Conservation (phyloP, 805 yeast species). For the Kodamaea kaohsiungensis region DNA sequence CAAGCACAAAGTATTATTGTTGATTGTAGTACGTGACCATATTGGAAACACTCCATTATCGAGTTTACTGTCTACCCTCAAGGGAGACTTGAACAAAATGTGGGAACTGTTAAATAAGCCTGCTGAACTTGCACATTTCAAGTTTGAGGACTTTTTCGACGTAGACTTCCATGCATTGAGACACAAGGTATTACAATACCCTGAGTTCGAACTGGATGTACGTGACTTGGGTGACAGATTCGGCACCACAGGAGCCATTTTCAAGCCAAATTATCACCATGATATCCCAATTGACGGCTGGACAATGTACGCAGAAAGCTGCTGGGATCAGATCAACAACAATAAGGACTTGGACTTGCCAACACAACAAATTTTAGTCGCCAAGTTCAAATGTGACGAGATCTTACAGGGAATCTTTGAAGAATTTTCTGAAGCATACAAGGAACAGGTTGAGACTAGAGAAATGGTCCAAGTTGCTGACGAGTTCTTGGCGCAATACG, state of each 20-base stretch:
- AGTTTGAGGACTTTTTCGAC: constrained; percentile 79
- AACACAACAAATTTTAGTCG: constrained; percentile 93
- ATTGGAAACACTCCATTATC: constrained; percentile 82
- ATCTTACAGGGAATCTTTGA: constrained; percentile 49
- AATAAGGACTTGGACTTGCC: constrained; percentile 96
- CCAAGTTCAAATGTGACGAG: constrained; percentile 93
- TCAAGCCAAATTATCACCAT: constrained; percentile 75
- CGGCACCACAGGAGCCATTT: constrained; percentile 43
- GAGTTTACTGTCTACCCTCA: constrained; percentile 67
- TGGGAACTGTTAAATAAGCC: constrained; percentile 85
- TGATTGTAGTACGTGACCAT: constrained; percentile 92
- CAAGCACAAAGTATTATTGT: constrained; percentile 62
- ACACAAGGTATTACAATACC: constrained; percentile 82
- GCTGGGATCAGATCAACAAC: constrained; percentile 92
- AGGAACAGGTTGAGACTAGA: constrained; percentile 9
- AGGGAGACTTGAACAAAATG: constrained; percentile 68
- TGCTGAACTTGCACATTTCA: constrained; percentile 51
- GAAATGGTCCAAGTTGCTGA: constrained; percentile 45
- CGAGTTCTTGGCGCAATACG: constrained; percentile 55
- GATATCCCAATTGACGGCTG: constrained; percentile 93
- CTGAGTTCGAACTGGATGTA: constrained; percentile 64
- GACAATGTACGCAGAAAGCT: constrained; percentile 84
- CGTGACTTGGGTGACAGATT: constrained; percentile 64
- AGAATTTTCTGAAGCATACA: constrained; percentile 26
- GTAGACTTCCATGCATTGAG: constrained; percentile 77